phyloP scores from a whole-genome alignment of 2,329 filamentous ascomycete genomes.

The Pseudocercospora fijiensis region DNA sequence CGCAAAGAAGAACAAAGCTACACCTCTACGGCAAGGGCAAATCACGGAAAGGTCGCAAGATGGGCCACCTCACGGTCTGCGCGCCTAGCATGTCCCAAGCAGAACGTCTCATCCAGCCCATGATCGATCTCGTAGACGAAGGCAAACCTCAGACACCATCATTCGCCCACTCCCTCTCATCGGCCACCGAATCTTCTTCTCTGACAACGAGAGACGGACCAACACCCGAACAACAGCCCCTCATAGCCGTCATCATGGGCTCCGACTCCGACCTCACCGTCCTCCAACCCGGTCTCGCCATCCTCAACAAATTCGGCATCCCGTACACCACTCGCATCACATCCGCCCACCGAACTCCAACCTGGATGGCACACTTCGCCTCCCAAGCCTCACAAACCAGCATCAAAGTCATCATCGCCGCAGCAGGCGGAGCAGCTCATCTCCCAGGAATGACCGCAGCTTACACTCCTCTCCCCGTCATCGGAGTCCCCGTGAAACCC shows the following conservation, averaged over 20 bases:
- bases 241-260: conserved; percentile 80
- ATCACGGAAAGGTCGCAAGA: conserved; percentile 85
- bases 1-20: conserved; percentile 59
- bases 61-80: conserved; percentile 87
- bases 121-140: conserved; percentile 65
- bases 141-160: conserved; percentile 51
- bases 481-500: conserved; percentile 53
- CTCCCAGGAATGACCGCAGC: conserved; percentile 54
- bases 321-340: conserved; percentile 73
- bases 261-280: conserved; percentile 74
- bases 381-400: conserved; percentile 40
- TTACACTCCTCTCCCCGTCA: conserved; percentile 52
- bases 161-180: conserved; percentile 31
- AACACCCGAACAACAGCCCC: conserved; percentile 44
- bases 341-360: conserved; percentile 61
- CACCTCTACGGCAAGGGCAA: conserved; percentile 90
- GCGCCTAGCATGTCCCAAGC: conserved; percentile 66
- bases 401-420: conserved; percentile 51
- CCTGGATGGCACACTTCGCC: conserved; percentile 49
- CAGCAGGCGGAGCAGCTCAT: conserved; percentile 52
- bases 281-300: conserved; percentile 63
- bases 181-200: conserved; percentile 11
- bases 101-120: conserved; percentile 65
- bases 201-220: conserved; percentile 12
- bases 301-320: conserved; percentile 68